Conservation (phyloP, 345 rosid genomes). For the Streptanthus diversifolius region DNA sequence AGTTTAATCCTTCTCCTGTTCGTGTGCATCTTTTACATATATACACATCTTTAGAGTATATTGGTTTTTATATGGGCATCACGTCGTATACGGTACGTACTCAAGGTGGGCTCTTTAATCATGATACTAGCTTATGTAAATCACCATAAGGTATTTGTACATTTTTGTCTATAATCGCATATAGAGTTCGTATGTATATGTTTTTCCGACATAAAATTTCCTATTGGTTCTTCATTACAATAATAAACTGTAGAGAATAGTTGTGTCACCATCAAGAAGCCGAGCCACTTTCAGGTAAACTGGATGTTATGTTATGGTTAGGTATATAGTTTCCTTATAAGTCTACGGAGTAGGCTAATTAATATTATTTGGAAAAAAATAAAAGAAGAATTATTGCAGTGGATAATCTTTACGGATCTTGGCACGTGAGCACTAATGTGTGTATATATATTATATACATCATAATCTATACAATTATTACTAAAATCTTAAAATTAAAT, state of each 20-base stretch:
- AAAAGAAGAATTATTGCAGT: constrained; percentile 8
- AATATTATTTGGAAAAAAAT: constrained; percentile 13
- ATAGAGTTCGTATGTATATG: neutral
- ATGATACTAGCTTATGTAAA: neutral
- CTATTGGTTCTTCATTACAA: neutral
- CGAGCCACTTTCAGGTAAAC: constrained; percentile 16
- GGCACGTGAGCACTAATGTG: constrained; percentile 1
- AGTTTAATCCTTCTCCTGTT: constrained; percentile 8
- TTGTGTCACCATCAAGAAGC: constrained; percentile 13
- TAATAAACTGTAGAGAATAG: neutral
- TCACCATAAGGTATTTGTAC: neutral
- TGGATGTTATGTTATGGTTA: constrained; percentile 13
- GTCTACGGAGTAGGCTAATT: constrained; percentile 9
- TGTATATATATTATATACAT: neutral
- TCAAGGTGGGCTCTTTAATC: neutral
- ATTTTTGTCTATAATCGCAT: neutral
- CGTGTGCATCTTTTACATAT: constrained; percentile 2
- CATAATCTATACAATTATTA: neutral
- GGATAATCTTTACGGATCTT: constrained; percentile 7
- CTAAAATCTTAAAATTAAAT: neutral
- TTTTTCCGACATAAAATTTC: neutral
- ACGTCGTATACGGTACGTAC: neutral
- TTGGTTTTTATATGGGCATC: neutral
- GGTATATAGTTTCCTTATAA: constrained; percentile 24
- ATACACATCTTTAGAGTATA: neutral